Conservation (phyloP, 768 basidiomycete species). For the Auriscalpium microsporum region DNA sequence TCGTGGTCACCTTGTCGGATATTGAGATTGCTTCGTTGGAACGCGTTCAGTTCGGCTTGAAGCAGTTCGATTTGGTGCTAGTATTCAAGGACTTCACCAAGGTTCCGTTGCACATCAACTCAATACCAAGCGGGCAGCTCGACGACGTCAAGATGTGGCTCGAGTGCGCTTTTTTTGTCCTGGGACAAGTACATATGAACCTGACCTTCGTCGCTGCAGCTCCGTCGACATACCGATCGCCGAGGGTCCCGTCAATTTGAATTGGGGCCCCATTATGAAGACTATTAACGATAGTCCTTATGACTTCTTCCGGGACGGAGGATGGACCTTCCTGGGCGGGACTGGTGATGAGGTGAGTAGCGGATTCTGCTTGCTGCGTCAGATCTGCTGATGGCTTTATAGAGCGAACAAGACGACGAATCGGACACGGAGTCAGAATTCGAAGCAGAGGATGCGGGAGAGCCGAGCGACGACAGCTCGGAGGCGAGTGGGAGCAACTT, state of each 20-base stretch:
- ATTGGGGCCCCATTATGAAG: slow-evolving; percentile 99
- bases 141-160: slow-evolving; percentile 99
- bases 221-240: slow-evolving; percentile 95
- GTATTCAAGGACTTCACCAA: slow-evolving; percentile 96
- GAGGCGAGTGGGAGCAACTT: slow-evolving; percentile 41
- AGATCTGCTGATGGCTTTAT: slow-evolving; percentile 9
- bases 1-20: slow-evolving; percentile 88
- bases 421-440: slow-evolving; percentile 59
- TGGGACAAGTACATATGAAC: too few species aligned
- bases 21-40: slow-evolving; percentile 97
- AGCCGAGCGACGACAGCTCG: slow-evolving; percentile 25
- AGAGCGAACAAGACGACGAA: slow-evolving; percentile 54
- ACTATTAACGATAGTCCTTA: slow-evolving; percentile 93
- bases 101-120: slow-evolving; percentile 90
- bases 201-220: slow-evolving; percentile 32
- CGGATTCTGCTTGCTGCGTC: not conserved
- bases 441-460: slow-evolving; percentile 34
- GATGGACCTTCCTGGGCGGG: slow-evolving; percentile 86
- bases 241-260: slow-evolving; percentile 94
- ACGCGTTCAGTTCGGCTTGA: slow-evolving; percentile 91
- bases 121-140: slow-evolving; percentile 81
- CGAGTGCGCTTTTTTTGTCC: slow-evolving; percentile 53
- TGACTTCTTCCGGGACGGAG: slow-evolving; percentile 94
- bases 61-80: slow-evolving; percentile 96
- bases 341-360: slow-evolving; percentile 36